Conservation (phyloP, 2,329 filamentous ascomycete species). For the Zasmidium citrigriseum region DNA sequence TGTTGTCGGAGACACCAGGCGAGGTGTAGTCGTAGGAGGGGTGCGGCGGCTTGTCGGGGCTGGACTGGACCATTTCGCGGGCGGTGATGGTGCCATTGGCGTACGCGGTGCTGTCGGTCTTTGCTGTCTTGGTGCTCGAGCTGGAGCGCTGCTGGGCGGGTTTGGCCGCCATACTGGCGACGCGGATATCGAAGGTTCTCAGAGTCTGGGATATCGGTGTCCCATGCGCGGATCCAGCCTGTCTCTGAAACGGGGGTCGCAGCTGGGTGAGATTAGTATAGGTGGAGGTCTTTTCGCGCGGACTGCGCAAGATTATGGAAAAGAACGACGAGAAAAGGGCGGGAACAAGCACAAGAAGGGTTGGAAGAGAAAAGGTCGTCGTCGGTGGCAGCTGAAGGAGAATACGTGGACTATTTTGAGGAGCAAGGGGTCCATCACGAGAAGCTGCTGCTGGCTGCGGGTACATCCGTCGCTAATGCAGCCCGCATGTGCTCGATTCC, state of each 20-base stretch:
- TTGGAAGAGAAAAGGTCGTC: neutral
- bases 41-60: slow-evolving; percentile 37
- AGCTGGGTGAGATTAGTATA: neutral
- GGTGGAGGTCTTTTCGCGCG: neutral
- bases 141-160: slow-evolving; percentile 16
- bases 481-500: neutral
- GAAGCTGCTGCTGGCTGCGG: neutral
- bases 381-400: neutral
- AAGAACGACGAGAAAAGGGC: slow-evolving; percentile 6
- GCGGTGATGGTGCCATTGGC: slow-evolving; percentile 19
- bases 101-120: slow-evolving; percentile 11
- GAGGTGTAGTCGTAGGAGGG: slow-evolving; percentile 64
- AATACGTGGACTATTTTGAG: slow-evolving; percentile 6
- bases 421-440: neutral
- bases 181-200: neutral
- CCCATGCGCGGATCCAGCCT: slow-evolving; percentile 4
- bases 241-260: neutral
- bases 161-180: slow-evolving; percentile 23
- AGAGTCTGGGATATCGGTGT: neutral
- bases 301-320: neutral
- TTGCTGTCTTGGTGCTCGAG: slow-evolving; percentile 12
- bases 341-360: neutral
- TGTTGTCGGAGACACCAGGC: slow-evolving; percentile 81
- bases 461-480: neutral
- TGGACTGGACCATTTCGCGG: slow-evolving; percentile 25